Conservation (phyloP, 1,284 basidiomycete genomes). For the Fomitopsis schrenkii region DNA sequence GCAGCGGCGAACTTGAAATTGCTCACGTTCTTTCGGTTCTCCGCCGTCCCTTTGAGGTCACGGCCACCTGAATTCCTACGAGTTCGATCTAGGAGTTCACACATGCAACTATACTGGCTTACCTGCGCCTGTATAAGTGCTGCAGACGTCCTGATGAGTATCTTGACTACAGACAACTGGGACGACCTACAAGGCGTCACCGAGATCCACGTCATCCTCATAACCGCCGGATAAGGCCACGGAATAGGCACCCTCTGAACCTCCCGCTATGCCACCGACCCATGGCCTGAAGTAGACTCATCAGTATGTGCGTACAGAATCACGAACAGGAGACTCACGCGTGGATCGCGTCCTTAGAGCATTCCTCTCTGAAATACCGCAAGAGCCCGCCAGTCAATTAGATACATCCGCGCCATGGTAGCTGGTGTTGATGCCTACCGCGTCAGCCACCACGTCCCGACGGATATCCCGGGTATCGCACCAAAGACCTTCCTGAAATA, state of each 20-base stretch:
- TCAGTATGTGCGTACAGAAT: neutral
- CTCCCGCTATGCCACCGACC: slow-evolving; percentile 74
- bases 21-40: slow-evolving; percentile 71
- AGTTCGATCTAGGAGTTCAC: neutral
- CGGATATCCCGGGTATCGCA: slow-evolving; percentile 65
- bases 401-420: neutral
- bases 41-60: slow-evolving; percentile 75
- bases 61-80: slow-evolving; percentile 53
- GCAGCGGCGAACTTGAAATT: neutral
- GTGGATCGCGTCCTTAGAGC: slow-evolving; percentile 69
- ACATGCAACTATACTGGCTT: neutral
- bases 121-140: slow-evolving; percentile 77
- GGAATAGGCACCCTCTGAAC: slow-evolving; percentile 67
- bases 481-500: slow-evolving; percentile 47
- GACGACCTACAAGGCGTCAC: slow-evolving; percentile 70
- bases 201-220: slow-evolving; percentile 79
- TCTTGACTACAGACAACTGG: neutral
- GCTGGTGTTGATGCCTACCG: slow-evolving; percentile 30
- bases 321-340: slow-evolving; percentile 45
- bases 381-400: neutral
- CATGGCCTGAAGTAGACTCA: slow-evolving; percentile 49
- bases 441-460: slow-evolving; percentile 78
- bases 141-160: slow-evolving; percentile 21
- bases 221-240: slow-evolving; percentile 83
- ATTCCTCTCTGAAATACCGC: slow-evolving; percentile 43